Evolutionary conservation across 2,329 filamentous ascomycete genomes (phyloP).

Genomic region (Neurospora sp.): DNA sequence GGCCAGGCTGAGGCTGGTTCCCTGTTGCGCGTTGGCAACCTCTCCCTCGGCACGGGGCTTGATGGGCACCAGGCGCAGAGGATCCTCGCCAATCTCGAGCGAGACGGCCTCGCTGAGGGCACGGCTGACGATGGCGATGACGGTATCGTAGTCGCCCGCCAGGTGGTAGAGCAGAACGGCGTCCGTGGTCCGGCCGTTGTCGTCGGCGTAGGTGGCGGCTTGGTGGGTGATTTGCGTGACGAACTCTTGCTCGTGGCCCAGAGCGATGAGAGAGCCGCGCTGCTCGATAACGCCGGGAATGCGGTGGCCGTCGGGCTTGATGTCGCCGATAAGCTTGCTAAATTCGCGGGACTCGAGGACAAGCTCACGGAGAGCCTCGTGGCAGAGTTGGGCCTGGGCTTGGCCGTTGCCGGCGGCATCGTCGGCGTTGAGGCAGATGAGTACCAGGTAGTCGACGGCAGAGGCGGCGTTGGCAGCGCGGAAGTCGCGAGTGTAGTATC

Average conservation of each 20-base stretch:
- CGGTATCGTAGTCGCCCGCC: constrained; percentile 88
- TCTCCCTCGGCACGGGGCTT: constrained; percentile 53
- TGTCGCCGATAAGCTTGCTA: constrained; percentile 85
- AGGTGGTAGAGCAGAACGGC: constrained; percentile 91
- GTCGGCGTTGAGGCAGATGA: constrained; percentile 89
- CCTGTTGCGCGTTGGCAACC: constrained; percentile 24
- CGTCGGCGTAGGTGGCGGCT: constrained; percentile 85
- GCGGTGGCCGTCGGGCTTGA: constrained; percentile 73
- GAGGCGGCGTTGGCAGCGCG: constrained; percentile 79
- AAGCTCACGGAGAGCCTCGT: constrained; percentile 86
- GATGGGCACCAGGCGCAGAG: constrained; percentile 67
- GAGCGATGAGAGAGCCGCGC: constrained; percentile 69
- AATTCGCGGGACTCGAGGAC: constrained; percentile 97
- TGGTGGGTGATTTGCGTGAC: constrained; percentile 87
- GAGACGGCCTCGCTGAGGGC: constrained; percentile 84
- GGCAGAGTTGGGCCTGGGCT: constrained; percentile 75
- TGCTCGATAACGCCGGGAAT: constrained; percentile 83
- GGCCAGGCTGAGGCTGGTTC: constrained; percentile 51
- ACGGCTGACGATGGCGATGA: constrained; percentile 82
- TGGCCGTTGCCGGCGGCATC: constrained; percentile 38
- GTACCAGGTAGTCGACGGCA: constrained; percentile 83
- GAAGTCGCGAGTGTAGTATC: constrained; percentile 94
- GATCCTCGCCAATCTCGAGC: constrained; percentile 74
- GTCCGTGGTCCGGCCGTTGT: constrained; percentile 87
- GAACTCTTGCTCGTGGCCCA: constrained; percentile 73